Evolutionary conservation across 2,329 filamentous ascomycete species (phyloP).

Genomic region (Capronia epimyces): DNA sequence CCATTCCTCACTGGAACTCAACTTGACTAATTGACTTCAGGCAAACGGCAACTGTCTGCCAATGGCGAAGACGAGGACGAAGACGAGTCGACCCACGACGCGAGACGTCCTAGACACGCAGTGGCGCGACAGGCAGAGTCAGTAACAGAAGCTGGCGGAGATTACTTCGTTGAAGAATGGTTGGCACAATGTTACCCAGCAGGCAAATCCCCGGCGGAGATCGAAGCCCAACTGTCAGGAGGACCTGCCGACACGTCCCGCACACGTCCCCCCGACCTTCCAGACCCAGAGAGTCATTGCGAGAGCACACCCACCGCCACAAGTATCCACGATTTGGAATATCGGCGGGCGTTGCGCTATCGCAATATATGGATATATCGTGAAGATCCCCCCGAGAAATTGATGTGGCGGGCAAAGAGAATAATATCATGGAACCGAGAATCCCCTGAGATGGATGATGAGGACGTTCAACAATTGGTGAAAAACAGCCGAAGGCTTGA

Average conservation of each 20-base stretch:
- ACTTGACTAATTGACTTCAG: background rate
- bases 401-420: conserved; percentile 5
- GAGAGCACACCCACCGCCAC: conserved; percentile 4
- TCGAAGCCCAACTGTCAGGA: background rate
- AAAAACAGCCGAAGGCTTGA: conserved; percentile 2
- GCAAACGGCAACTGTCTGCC: background rate
- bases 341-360: conserved; percentile 5
- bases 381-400: conserved; percentile 5
- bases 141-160: conserved; percentile 4
- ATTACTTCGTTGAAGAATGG: conserved; percentile 13
- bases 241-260: conserved; percentile 2
- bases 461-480: background rate
- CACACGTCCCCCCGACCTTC: background rate
- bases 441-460: conserved; percentile 17
- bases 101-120: conserved; percentile 7
- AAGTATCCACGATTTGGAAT: conserved; percentile 10
- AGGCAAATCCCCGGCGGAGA: conserved; percentile 3
- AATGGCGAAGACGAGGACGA: background rate
- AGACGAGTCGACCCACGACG: no score
- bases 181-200: conserved; percentile 2
- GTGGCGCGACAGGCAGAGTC: background rate
- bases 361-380: conserved; percentile 12
- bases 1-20: background rate
- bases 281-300: conserved; percentile 1
- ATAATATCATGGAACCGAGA: conserved; percentile 12